phyloP scores from a whole-genome alignment of 768 basidiomycete genomes.

The Postia placenta region DNA sequence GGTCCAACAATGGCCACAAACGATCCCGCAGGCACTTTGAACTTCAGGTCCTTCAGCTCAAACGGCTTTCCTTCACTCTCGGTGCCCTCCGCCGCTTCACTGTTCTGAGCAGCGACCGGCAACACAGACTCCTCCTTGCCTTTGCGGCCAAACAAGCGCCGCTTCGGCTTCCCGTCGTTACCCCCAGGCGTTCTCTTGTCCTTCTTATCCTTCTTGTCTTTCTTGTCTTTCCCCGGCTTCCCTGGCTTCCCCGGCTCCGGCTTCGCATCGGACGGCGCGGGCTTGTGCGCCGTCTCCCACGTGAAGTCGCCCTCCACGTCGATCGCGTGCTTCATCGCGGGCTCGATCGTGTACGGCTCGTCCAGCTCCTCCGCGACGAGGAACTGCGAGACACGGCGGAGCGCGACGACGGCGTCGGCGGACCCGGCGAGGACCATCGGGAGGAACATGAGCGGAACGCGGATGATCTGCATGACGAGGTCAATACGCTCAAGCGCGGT shows the following conservation, averaged over 20 bases:
- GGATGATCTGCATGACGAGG: constrained; percentile 40
- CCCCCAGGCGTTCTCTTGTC: too few species aligned
- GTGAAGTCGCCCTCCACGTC: constrained; percentile 65
- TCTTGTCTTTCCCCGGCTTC: background rate
- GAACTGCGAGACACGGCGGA: constrained; percentile 65
- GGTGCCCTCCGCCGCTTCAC: background rate
- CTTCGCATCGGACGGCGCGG: background rate
- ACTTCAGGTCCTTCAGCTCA: constrained; percentile 54
- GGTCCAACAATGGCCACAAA: constrained; percentile 75
- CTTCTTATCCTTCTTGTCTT: background rate
- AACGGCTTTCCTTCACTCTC: constrained; percentile 39
- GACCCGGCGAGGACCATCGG: constrained; percentile 46
- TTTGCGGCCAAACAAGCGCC: background rate
- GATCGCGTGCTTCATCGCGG: constrained; percentile 52
- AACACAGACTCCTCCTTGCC: background rate
- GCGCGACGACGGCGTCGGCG: constrained; percentile 78
- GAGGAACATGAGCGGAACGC: constrained; percentile 49
- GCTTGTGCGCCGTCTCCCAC: constrained; percentile 65
- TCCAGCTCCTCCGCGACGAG: constrained; percentile 80
- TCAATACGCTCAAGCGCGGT: too few species aligned
- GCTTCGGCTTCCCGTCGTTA: background rate
- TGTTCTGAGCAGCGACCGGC: background rate
- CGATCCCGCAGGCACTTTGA: constrained; percentile 70
- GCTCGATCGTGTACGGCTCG: constrained; percentile 51
- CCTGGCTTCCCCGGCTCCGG: background rate